Base-by-base conservation (phyloP, 1,284 basidiomycete genomes). In the Ceratobasidium sp. region DNA sequence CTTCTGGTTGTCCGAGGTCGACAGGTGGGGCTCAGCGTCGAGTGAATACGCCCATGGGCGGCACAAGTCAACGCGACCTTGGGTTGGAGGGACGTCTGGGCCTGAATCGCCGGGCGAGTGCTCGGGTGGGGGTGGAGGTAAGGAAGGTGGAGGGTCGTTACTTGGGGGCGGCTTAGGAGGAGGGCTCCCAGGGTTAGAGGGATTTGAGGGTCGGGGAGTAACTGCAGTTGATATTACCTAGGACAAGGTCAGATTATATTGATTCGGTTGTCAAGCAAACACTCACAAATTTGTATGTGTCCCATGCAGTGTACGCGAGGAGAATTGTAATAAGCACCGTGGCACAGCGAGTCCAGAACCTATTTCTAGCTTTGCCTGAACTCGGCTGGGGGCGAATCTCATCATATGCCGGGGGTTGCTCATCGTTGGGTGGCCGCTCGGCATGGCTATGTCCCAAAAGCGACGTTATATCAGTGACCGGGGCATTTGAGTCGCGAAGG, bases 401-500 rank as follows among this genome's bases (percentile, higher is more conserved):
- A 16, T 70, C 52, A 48, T 70, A 70, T 33, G 68, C 54, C 8
- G 68, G 68, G 23, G 68, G 68, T 23, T 41, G 54, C 23, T 55
- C 68, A 27, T 59, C 68, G 35, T 55, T 35, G 52, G 5, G 5
- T 23, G 18, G 7, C 2, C 3, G 14, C 20, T 8, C 6, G n/a
- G 16, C 50, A 23, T 41, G 30, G 18, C 38, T 30, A 20, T 57
- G 68, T 10, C 14, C 38, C 14, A 70, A 27, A 20, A 70, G 54
- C 18, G 33, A 23, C 23, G 68, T 57, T 2, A 46, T 30, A 14
- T 70, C 68, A 27, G 68, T 59, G 6, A 48, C 68, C 10, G 54
- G 38, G 20, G 68, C 35, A 27, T 44, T 46, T 8, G 52, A 5
- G 3, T n/a, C 27, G 10, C 30, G 23, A 23, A 23, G 12, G 23